phyloP scores from a whole-genome alignment of 305 asterid species.

The Withania somnifera region DNA sequence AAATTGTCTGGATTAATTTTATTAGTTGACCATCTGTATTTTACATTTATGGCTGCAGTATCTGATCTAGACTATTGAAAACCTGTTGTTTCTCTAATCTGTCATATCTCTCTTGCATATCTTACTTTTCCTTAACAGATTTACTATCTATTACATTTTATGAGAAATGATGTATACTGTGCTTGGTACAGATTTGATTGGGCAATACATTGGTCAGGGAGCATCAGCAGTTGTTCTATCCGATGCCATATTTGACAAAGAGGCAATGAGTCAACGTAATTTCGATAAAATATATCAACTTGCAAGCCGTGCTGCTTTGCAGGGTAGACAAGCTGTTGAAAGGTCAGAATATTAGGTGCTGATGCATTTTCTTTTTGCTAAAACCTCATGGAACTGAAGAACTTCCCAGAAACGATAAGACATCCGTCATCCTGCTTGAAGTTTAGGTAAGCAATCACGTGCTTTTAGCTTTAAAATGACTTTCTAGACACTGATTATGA shows the following conservation, averaged over 20 bases:
- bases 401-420: neutral
- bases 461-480: neutral
- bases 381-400: neutral
- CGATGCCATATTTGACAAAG: conserved; percentile 70
- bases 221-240: conserved; percentile 75
- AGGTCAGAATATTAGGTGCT: conserved; percentile 21
- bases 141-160: neutral
- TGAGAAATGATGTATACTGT: neutral
- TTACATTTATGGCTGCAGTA: neutral
- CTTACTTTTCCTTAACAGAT: neutral
- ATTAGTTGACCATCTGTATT: neutral
- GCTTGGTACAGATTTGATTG: conserved; percentile 41
- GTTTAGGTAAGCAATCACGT: neutral
- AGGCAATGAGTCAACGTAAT: conserved; percentile 37
- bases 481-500: too few relatives aligned
- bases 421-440: neutral
- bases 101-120: neutral
- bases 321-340: conserved; percentile 36
- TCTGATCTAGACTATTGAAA: neutral
- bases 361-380: neutral
- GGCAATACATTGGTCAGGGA: conserved; percentile 49
- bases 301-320: conserved; percentile 38
- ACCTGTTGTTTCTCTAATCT: neutral
- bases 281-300: conserved; percentile 38
- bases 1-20: neutral